Evolutionary conservation across 208 protist genomes (phyloP).

Genomic region (Naegleria gruberi): DNA sequence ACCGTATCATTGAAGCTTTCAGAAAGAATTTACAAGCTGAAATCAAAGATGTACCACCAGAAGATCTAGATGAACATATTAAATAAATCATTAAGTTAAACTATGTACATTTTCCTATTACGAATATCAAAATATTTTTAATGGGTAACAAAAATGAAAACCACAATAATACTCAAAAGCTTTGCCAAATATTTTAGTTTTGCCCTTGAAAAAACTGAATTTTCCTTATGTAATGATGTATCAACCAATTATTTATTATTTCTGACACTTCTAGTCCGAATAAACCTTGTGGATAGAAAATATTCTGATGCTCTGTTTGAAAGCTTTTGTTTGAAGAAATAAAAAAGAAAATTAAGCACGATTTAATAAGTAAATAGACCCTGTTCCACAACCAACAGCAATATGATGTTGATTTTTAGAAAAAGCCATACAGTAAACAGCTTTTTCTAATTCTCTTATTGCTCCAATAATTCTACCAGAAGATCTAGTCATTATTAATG

Average conservation of each 20-base stretch:
- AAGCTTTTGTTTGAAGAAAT: too few species aligned
- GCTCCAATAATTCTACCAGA: neutral
- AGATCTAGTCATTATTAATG: neutral
- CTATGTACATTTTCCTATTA: too few species aligned
- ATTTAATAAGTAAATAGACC: neutral
- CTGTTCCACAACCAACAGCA: neutral
- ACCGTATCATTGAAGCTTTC: neutral
- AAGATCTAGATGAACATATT: neutral
- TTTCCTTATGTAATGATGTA: too few species aligned
- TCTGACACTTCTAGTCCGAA: constrained; percentile 6
- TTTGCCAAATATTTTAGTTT: too few species aligned
- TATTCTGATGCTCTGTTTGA: neutral
- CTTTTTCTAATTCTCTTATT: neutral
- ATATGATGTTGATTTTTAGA: neutral
- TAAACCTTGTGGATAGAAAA: neutral
- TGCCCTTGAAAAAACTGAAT: too few species aligned
- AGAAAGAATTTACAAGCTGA: neutral
- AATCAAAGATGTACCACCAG: neutral
- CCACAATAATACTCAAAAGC: too few species aligned
- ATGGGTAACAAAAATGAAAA: too few species aligned
- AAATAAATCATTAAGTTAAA: neutral
- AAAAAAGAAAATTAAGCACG: too few species aligned
- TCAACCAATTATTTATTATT: neutral
- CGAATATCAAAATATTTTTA: too few species aligned
- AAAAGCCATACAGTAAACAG: neutral